phyloP scores from a whole-genome alignment of 163 green algal genomes.

The Coccomyxa subellipsoidea region DNA sequence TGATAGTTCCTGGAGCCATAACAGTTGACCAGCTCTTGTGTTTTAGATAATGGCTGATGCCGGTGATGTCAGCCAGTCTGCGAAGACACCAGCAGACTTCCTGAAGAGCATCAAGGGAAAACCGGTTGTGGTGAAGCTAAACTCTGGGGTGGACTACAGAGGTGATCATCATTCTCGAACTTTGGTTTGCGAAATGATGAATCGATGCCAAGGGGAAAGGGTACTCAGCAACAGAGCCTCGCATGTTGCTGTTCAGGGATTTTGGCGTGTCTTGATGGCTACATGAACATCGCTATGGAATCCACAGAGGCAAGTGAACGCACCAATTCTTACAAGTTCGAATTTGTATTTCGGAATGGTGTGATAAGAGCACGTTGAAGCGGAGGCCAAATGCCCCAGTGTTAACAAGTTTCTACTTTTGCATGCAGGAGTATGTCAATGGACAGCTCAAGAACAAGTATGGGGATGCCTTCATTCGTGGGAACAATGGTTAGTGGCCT shows the following conservation, averaged over 20 bases:
- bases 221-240: neutral
- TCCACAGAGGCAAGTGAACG: slow-evolving; percentile 84
- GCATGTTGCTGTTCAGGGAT: slow-evolving; percentile 70
- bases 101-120: slow-evolving; percentile 95
- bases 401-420: neutral
- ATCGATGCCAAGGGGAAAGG: too few relatives aligned
- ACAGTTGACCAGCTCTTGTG: too few relatives aligned
- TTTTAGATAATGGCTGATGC: neutral
- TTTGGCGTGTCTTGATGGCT: slow-evolving; percentile 96
- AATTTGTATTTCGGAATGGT: neutral
- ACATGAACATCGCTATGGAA: slow-evolving; percentile 99
- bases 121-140: slow-evolving; percentile 95
- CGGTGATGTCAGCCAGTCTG: slow-evolving; percentile 11
- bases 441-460: slow-evolving; percentile 99
- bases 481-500: slow-evolving; percentile 88
- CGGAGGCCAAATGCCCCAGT: too few relatives aligned
- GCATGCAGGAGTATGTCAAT: slow-evolving; percentile 92
- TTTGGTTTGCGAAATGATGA: too few relatives aligned
- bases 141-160: slow-evolving; percentile 95
- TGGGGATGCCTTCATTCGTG: slow-evolving; percentile 97
- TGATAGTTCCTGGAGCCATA: too few relatives aligned
- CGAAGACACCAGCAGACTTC: slow-evolving; percentile 90
- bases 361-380: neutral
- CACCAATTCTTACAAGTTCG: neutral
- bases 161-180: too few relatives aligned